Percentiles rank a stretch among this genome's conserved stretches.
phyloP scores from a whole-genome alignment of 1,139 yeast genomes.

The Blastobotrys buckinghamii region DNA sequence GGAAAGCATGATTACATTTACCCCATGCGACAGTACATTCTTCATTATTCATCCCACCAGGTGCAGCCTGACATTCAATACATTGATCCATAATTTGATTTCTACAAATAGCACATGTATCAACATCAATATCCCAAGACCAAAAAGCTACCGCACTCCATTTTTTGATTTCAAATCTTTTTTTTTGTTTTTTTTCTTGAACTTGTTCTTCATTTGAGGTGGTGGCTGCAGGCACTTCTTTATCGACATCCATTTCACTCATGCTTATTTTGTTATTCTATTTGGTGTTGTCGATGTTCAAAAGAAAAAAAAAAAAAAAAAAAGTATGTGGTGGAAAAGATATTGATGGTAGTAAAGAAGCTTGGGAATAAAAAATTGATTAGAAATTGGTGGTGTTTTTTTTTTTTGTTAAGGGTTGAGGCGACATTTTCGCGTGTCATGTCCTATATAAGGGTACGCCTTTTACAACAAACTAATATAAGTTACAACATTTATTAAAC shows the following conservation, averaged over 20 bases:
- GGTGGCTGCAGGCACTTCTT: conserved; percentile 10
- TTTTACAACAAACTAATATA: too few relatives aligned
- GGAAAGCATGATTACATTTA: conserved; percentile 89
- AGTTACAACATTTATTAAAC: too few relatives aligned
- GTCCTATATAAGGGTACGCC: too few relatives aligned
- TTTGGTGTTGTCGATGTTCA: not conserved
- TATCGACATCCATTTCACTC: conserved; percentile 35
- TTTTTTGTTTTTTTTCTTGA: conserved; percentile 31
- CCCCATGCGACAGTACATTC: conserved; percentile 99
- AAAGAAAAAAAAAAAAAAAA: not conserved
- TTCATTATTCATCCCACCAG: conserved; percentile 57
- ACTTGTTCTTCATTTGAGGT: not conserved
- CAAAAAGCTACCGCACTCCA: conserved; percentile 99
- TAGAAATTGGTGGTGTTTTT: not conserved
- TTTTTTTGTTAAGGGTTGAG: too few relatives aligned
- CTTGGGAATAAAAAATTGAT: not conserved
- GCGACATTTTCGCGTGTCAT: too few relatives aligned
- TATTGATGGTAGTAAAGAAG: too few relatives aligned
- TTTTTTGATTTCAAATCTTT: conserved; percentile 63
- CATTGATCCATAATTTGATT: conserved; percentile 98
- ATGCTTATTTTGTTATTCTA: conserved; percentile 15
- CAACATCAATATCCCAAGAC: conserved; percentile 98
- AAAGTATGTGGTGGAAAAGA: not conserved
- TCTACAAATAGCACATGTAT: conserved; percentile 96
- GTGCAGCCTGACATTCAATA: conserved; percentile 89